phyloP scores from a whole-genome alignment of 2,329 filamentous ascomycete genomes.

The Trichoderma simmonsii region DNA sequence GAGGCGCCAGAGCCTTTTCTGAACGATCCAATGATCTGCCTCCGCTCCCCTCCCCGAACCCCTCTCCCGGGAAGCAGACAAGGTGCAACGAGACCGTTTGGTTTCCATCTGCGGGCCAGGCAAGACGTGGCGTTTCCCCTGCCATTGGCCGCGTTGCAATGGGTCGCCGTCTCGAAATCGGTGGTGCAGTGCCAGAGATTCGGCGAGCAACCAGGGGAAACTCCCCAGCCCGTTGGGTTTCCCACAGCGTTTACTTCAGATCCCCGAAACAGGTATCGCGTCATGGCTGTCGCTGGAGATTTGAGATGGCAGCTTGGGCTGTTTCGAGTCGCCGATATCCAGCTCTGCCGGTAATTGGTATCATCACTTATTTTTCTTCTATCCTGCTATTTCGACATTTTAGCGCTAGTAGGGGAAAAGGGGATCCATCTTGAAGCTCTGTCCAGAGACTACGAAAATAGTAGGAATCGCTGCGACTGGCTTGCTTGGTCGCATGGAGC shows the following conservation, averaged over 20 bases:
- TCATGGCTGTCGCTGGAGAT: constrained; percentile 15
- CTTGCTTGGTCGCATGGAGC: neutral
- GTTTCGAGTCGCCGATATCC: neutral
- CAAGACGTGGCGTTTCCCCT: constrained; percentile 15
- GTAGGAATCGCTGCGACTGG: neutral
- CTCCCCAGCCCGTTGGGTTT: constrained; percentile 1
- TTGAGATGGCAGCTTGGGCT: neutral
- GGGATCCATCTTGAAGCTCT: neutral
- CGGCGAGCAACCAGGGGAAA: constrained; percentile 17
- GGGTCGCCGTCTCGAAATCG: constrained; percentile 14
- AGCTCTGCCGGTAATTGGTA: neutral
- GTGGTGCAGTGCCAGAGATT: constrained; percentile 17
- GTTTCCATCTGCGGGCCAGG: constrained; percentile 8
- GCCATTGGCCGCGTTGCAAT: constrained; percentile 11
- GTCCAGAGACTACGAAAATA: neutral
- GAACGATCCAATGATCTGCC: constrained; percentile 12
- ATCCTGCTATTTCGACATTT: neutral
- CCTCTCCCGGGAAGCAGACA: constrained; percentile 17
- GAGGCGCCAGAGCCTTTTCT: neutral
- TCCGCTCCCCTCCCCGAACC: constrained; percentile 6
- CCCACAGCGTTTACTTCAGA: neutral
- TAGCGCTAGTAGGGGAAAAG: neutral
- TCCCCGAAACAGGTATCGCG: constrained; percentile 15
- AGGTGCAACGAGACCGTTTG: constrained; percentile 14
- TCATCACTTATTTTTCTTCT: neutral